A percentile compares a stretch with the other conserved stretches of the same genome.
Conservation (phyloP, 352 stramenopile species). For the Pythium brachiatum region DNA sequence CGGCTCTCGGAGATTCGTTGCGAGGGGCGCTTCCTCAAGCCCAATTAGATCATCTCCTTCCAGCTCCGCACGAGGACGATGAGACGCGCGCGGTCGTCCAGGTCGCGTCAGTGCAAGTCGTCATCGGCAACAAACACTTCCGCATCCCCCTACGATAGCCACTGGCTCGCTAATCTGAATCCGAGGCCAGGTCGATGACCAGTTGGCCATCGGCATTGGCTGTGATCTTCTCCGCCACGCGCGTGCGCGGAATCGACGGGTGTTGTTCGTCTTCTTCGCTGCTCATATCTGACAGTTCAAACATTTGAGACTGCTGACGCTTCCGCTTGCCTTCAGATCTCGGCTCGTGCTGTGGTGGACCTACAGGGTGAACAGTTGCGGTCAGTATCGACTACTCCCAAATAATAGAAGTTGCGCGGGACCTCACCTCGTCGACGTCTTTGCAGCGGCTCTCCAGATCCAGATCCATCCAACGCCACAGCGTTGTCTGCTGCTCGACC, state of each 20-base stretch:
- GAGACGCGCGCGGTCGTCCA: constrained; percentile 10
- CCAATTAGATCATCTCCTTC: constrained; percentile 29
- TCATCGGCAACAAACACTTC: constrained; percentile 86
- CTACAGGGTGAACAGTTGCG: background rate
- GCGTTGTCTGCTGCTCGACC: background rate
- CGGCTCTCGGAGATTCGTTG: constrained; percentile 50
- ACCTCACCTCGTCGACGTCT: background rate
- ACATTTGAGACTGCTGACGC: constrained; percentile 6
- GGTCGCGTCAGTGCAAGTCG: constrained; percentile 49
- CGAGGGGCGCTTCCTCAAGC: constrained; percentile 33
- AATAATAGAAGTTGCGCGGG: too few species aligned
- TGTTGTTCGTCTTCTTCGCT: constrained; percentile 28
- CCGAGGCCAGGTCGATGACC: constrained; percentile 24
- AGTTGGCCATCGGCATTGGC: constrained; percentile 4
- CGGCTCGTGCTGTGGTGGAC: background rate
- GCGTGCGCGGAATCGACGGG: constrained; percentile 4
- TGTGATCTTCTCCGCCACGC: background rate
- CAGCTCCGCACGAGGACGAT: constrained; percentile 13
- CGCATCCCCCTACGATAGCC: constrained; percentile 52
- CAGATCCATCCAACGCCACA: background rate
- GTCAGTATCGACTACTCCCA: too few species aligned
- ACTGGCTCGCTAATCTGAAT: constrained; percentile 14
- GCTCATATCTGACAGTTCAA: constrained; percentile 27
- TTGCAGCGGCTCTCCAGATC: too few species aligned
- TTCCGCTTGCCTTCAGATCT: constrained; percentile 11